Conservation (phyloP, 2,329 filamentous ascomycete genomes). For the Neonectria faginata region DNA sequence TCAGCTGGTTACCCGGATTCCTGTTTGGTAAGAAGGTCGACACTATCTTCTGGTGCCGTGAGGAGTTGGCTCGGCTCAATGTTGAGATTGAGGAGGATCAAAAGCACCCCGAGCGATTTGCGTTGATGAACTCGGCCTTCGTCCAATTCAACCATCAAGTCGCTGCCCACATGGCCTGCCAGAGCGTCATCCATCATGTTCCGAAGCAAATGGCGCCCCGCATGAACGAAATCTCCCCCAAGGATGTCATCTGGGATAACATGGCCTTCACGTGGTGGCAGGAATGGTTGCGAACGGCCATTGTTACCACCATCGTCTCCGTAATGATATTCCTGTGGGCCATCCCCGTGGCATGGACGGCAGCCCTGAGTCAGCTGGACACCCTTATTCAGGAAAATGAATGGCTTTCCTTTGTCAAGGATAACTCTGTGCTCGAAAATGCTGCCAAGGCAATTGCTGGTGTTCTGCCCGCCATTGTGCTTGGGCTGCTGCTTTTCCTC, state of each 20-base stretch:
- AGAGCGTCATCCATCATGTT: constrained; percentile 88
- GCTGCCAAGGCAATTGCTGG: constrained; percentile 77
- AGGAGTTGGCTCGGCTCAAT: constrained; percentile 87
- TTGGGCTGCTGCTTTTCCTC: constrained; percentile 82
- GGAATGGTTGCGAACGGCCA: constrained; percentile 76
- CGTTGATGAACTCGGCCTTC: constrained; percentile 95
- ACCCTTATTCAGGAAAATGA: constrained; percentile 72
- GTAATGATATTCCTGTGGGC: constrained; percentile 91
- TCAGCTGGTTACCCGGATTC: constrained; percentile 81
- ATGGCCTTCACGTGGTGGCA: constrained; percentile 98
- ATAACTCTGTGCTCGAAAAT: constrained; percentile 69
- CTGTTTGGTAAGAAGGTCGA: constrained; percentile 91
- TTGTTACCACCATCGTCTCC: constrained; percentile 73
- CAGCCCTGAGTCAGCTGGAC: constrained; percentile 81
- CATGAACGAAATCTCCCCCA: constrained; percentile 91
- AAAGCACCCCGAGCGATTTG: constrained; percentile 84
- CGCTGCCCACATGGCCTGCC: constrained; percentile 97
- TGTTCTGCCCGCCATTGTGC: constrained; percentile 82
- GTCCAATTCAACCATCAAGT: constrained; percentile 99
- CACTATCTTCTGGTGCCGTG: constrained; percentile 90
- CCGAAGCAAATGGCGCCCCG: constrained; percentile 94
- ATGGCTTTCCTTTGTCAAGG: constrained; percentile 78
- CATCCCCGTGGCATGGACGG: constrained; percentile 89
- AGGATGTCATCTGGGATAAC: constrained; percentile 96
- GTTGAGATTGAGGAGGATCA: constrained; percentile 94